Percentiles rank a stretch among this genome's conserved stretches.
Conservation (phyloP, 1,284 basidiomycete species). For the Moniliophthora roreri region DNA sequence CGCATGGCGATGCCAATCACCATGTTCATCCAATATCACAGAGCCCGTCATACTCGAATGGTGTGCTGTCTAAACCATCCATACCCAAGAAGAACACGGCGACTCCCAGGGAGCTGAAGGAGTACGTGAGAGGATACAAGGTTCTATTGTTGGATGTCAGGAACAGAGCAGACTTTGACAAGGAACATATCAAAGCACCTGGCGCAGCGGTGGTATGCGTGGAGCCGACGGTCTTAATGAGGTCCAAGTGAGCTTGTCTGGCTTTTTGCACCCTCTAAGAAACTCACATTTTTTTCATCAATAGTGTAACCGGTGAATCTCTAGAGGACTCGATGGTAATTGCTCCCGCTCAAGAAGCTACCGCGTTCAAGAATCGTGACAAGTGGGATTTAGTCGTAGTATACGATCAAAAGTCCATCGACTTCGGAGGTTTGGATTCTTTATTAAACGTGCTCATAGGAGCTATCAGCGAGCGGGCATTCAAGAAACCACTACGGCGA, state of each 20-base stretch:
- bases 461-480: slow-evolving; percentile 74
- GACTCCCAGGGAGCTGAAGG: slow-evolving; percentile 58
- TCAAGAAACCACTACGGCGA: slow-evolving; percentile 71
- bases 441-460: slow-evolving; percentile 63
- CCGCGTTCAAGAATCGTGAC: slow-evolving; percentile 77
- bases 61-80: background rate
- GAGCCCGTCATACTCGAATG: slow-evolving; percentile 5
- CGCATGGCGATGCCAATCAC: background rate
- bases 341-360: slow-evolving; percentile 69
- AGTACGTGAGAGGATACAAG: slow-evolving; percentile 63
- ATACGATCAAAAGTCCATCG: slow-evolving; percentile 75
- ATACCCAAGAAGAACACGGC: slow-evolving; percentile 48
- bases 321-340: slow-evolving; percentile 81
- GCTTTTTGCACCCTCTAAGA: background rate
- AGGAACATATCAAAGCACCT: slow-evolving; percentile 63
- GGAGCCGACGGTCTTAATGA: slow-evolving; percentile 76
- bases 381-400: slow-evolving; percentile 91
- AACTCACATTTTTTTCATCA: slow-evolving; percentile 15
- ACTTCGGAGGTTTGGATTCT: slow-evolving; percentile 47
- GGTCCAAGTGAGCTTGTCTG: slow-evolving; percentile 52
- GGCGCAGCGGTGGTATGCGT: slow-evolving; percentile 74
- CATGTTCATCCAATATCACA: slow-evolving; percentile 3
- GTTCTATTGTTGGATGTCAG: slow-evolving; percentile 86
- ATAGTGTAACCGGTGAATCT: slow-evolving; percentile 62
- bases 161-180: slow-evolving; percentile 73